Conservation (phyloP, 306 rosid genomes). For the Vicia sativa region DNA sequence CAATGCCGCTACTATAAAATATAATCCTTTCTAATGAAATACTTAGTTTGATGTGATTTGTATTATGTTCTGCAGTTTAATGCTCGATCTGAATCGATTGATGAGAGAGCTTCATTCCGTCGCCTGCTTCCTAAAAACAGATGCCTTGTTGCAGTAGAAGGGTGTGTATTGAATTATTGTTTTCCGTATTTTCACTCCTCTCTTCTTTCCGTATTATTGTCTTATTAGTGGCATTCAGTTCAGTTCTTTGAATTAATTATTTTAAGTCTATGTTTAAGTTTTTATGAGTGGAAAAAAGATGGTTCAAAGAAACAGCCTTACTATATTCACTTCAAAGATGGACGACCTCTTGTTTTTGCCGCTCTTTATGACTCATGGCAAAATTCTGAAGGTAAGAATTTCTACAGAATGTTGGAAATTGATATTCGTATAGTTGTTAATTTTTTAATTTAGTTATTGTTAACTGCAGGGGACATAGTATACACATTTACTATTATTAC, state of each 20-base stretch:
- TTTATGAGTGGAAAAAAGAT: conserved; percentile 94
- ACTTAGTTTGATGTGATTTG: conserved; percentile 25
- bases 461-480: conserved; percentile 61
- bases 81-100: conserved; percentile 78
- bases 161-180: conserved; percentile 50
- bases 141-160: conserved; percentile 80
- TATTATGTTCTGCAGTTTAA: conserved; percentile 62
- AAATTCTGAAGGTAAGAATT: conserved; percentile 62
- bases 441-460: conserved; percentile 26
- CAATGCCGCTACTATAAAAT: conserved; percentile 6
- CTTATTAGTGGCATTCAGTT: conserved; percentile 18
- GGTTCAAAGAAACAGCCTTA: conserved; percentile 90
- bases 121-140: conserved; percentile 75
- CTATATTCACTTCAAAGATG: conserved; percentile 83
- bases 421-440: background rate
- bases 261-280: conserved; percentile 46
- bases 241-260: conserved; percentile 27
- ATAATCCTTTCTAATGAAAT: conserved; percentile 1
- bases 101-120: conserved; percentile 77
- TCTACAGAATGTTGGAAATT: conserved; percentile 20
- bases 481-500: conserved; percentile 78
- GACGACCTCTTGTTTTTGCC: conserved; percentile 78
- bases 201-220: too few relatives aligned
- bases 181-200: conserved; percentile 13
- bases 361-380: conserved; percentile 90